Evolutionary conservation across 75 land plant species (phyloP).

Genomic region (Picea sitchensis): DNA sequence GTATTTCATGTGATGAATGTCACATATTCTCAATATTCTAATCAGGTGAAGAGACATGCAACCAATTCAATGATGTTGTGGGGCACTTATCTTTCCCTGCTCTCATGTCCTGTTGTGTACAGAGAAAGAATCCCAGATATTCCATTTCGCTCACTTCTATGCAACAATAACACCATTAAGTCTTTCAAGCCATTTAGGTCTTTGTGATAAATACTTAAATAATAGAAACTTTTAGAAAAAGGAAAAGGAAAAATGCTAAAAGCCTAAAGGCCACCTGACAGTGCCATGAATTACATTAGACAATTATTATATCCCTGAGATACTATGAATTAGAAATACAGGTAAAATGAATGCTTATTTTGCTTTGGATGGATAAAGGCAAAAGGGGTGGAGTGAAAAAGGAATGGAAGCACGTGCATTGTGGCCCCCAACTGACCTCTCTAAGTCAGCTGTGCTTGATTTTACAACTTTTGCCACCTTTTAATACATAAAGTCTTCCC

Average conservation of each 20-base stretch:
- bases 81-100: not conserved
- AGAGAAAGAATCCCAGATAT: not conserved
- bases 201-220: not conserved
- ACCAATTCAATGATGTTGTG: conserved; percentile 8
- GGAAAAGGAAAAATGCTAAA: not conserved
- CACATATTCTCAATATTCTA: not conserved
- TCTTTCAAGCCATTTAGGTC: not conserved
- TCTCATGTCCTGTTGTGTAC: not conserved
- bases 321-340: not conserved
- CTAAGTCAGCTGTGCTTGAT: not conserved
- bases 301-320: not conserved
- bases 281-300: not conserved
- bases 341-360: not conserved
- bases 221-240: conserved; percentile 1
- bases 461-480: conserved; percentile 11
- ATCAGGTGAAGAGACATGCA: not conserved
- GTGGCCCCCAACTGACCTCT: conserved; percentile 1
- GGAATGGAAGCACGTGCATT: conserved; percentile 11
- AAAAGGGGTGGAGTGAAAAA: not conserved
- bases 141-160: conserved; percentile 5
- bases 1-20: not conserved
- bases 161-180: not conserved
- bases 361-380: conserved; percentile 8
- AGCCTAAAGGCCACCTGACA: conserved; percentile 8
- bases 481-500: not conserved